These are phyloP conservation scores for Penicillium sp. DNA, from an alignment of 2,329 filamentous ascomycete species.

Conservation along the genomic window DNA sequence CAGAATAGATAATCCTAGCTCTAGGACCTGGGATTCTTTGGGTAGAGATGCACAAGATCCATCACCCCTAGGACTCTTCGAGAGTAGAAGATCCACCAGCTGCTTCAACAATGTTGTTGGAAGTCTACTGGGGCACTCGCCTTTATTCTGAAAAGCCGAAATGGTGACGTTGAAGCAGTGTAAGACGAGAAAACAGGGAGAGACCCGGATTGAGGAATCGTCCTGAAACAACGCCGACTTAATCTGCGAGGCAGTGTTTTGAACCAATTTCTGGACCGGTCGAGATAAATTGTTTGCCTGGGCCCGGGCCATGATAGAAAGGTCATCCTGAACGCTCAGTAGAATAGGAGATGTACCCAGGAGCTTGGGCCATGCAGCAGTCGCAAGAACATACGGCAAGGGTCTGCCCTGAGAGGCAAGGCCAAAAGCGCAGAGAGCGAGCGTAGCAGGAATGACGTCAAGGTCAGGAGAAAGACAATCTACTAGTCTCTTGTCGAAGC, in stretches of 20 bases:
- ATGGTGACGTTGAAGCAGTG: conserved; percentile 32
- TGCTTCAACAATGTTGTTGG: conserved; percentile 25
- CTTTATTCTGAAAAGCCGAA: conserved; percentile 30
- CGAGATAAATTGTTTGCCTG: conserved; percentile 28
- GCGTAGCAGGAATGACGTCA: conserved; percentile 44
- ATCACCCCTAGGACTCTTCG: conserved; percentile 6
- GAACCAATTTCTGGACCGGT: conserved; percentile 28
- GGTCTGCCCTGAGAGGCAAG: conserved; percentile 28
- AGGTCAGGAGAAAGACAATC: conserved; percentile 56
- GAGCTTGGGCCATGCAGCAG: conserved; percentile 31
- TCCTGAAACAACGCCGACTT: conserved; percentile 26
- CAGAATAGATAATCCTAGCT: conserved; percentile 34
- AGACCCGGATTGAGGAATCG: conserved; percentile 17
- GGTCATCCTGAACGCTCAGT: conserved; percentile 28
- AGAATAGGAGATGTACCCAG: conserved; percentile 27
- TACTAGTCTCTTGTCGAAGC: conserved; percentile 65
- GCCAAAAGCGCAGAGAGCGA: conserved; percentile 33
- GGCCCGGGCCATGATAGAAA: conserved; percentile 23
- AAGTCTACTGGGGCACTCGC: conserved; percentile 27
- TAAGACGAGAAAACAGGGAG: conserved; percentile 33
- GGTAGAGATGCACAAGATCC: not conserved
- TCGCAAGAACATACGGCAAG: conserved; percentile 27
- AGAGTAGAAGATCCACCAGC: conserved; percentile 30
- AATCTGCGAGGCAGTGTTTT: conserved; percentile 23
- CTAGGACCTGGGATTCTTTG: conserved; percentile 24